A percentile compares a stretch with the other conserved stretches of the same genome.
Conservation (phyloP, 495 filamentous ascomycete species). For the Penicillium goetzii region DNA sequence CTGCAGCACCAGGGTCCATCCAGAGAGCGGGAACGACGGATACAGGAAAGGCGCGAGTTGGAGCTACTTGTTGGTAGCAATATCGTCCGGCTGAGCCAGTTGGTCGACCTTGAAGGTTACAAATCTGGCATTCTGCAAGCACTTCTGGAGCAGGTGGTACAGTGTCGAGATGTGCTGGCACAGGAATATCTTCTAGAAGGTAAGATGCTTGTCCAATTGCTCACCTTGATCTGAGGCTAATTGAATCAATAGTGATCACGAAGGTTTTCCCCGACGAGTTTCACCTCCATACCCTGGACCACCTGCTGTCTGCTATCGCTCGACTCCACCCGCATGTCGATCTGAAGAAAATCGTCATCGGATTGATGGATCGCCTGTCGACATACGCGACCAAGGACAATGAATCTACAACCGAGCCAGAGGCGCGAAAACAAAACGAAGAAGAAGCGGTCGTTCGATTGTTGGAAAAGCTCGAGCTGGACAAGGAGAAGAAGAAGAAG, state of each 20-base stretch:
- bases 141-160: conserved; percentile 92
- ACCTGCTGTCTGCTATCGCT: conserved; percentile 88
- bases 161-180: conserved; percentile 94
- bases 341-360: conserved; percentile 96
- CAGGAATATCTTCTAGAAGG: conserved; percentile 96
- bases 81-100: conserved; percentile 88
- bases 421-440: conserved; percentile 75
- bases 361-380: conserved; percentile 93
- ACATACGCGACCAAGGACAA: conserved; percentile 88
- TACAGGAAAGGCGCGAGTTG: conserved; percentile 91
- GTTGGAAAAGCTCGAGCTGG: conserved; percentile 74
- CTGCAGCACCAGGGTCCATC: conserved; percentile 97
- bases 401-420: conserved; percentile 72
- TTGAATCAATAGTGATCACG: conserved; percentile 72
- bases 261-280: conserved; percentile 99
- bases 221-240: conserved; percentile 27
- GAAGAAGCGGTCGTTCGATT: conserved; percentile 79
- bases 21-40: conserved; percentile 87
- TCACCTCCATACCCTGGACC: conserved; percentile 93
- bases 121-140: conserved; percentile 88
- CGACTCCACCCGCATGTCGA: conserved; percentile 94
- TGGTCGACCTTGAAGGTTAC: conserved; percentile 93
- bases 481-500: conserved; percentile 60
- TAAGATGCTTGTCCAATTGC: conserved; percentile 29
- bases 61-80: conserved; percentile 96